Percentiles rank a stretch among this genome's conserved stretches.
phyloP scores from a whole-genome alignment of 225 moss, liverwort and hornwort species.

The Sphagnum tenellum region DNA sequence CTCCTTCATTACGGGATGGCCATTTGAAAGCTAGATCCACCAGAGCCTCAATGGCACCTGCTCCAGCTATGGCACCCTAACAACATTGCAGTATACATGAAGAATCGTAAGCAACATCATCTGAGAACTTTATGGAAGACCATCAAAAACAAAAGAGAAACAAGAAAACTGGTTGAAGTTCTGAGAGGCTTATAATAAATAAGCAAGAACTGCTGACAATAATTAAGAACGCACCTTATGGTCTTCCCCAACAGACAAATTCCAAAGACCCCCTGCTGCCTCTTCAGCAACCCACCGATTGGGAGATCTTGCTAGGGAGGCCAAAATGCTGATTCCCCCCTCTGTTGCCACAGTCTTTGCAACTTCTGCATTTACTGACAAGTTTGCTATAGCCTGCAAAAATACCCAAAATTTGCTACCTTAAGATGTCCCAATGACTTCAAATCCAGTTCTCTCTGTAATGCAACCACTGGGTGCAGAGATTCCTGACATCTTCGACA shows the following conservation, averaged over 20 bases:
- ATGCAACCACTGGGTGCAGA: too few relatives aligned
- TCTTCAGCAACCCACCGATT: constrained; percentile 97
- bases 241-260: constrained; percentile 88
- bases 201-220: too few relatives aligned
- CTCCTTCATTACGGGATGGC: constrained; percentile 84
- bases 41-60: constrained; percentile 85
- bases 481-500: too few relatives aligned
- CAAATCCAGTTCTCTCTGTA: too few relatives aligned
- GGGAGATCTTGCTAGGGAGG: constrained; percentile 76
- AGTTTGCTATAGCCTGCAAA: constrained; percentile 80
- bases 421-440: too few relatives aligned
- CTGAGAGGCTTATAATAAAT: too few relatives aligned
- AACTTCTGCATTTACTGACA: constrained; percentile 88
- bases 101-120: too few relatives aligned
- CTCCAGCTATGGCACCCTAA: constrained; percentile 85
- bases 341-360: constrained; percentile 86
- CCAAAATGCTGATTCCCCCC: constrained; percentile 84
- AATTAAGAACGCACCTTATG: constrained; percentile 47
- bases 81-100: constrained; percentile 5
- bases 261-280: constrained; percentile 93
- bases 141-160: too few relatives aligned
- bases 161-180: too few relatives aligned
- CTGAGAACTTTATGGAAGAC: too few relatives aligned
- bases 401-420: neutral
- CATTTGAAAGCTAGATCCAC: constrained; percentile 79